Percentiles rank a stretch among this genome's conserved stretches.
phyloP scores from a whole-genome alignment of 2,329 filamentous ascomycete genomes.

The Colletotrichum horii region DNA sequence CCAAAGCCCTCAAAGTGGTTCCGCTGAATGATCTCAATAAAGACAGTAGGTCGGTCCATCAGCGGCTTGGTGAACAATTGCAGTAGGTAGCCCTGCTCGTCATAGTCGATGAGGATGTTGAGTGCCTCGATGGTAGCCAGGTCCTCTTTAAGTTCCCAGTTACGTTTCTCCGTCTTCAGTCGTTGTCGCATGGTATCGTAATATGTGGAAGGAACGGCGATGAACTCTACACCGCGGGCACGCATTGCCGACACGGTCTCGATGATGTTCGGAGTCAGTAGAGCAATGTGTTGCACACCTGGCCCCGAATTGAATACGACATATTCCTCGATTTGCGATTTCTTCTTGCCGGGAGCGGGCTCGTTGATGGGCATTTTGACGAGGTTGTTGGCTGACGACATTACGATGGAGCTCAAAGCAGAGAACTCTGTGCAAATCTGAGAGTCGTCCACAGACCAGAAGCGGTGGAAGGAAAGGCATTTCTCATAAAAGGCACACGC shows the following conservation, averaged over 20 bases:
- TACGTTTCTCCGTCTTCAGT: slow-evolving; percentile 66
- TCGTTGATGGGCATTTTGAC: slow-evolving; percentile 99
- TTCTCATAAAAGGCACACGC: slow-evolving; percentile 80
- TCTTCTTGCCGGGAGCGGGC: slow-evolving; percentile 87
- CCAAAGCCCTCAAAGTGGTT: slow-evolving; percentile 92
- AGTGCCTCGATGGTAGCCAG: slow-evolving; percentile 77
- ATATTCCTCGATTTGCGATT: slow-evolving; percentile 93
- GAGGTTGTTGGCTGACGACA: slow-evolving; percentile 81
- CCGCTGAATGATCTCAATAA: slow-evolving; percentile 94
- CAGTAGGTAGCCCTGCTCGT: slow-evolving; percentile 85
- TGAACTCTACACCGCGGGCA: slow-evolving; percentile 91
- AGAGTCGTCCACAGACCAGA: slow-evolving; percentile 95
- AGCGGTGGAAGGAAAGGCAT: slow-evolving; percentile 90
- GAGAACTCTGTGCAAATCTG: slow-evolving; percentile 94
- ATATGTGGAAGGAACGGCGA: slow-evolving; percentile 85
- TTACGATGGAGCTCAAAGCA: slow-evolving; percentile 86
- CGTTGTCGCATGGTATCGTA: slow-evolving; percentile 79
- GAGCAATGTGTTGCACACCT: slow-evolving; percentile 92
- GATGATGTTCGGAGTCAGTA: slow-evolving; percentile 83
- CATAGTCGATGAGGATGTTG: slow-evolving; percentile 94
- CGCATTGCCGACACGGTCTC: slow-evolving; percentile 77
- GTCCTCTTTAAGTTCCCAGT: slow-evolving; percentile 76
- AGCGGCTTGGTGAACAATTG: slow-evolving; percentile 84
- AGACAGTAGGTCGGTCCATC: slow-evolving; percentile 94
- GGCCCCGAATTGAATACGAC: slow-evolving; percentile 89